A percentile compares a stretch with the other conserved stretches of the same genome.
Conservation (phyloP, 2,329 filamentous ascomycete genomes). For the Teratosphaeria pseudoeucalypti region DNA sequence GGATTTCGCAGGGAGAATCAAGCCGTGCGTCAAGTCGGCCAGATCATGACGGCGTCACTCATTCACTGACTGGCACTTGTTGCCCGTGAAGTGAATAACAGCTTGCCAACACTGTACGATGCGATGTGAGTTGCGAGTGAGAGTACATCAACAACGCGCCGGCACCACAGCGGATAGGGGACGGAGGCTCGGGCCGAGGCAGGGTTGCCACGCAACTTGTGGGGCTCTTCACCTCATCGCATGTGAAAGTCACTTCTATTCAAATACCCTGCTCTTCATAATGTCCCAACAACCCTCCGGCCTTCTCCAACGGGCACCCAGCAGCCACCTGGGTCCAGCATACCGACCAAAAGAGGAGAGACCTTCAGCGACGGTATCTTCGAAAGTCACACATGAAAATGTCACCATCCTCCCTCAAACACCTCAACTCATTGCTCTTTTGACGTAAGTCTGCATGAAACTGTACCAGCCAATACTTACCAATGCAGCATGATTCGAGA, state of each 20-base stretch:
- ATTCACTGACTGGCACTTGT: too few species aligned
- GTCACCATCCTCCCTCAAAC: slow-evolving; percentile 86
- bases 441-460: slow-evolving; percentile 62
- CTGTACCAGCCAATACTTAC: not conserved
- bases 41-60: too few species aligned
- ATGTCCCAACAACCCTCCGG: not conserved
- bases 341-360: slow-evolving; percentile 70
- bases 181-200: not conserved
- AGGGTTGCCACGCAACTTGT: not conserved
- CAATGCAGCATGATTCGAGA: slow-evolving; percentile 78
- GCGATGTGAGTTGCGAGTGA: too few species aligned
- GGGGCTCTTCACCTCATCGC: not conserved
- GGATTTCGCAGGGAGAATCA: too few species aligned
- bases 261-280: too few species aligned
- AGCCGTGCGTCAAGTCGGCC: too few species aligned
- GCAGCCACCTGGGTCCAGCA: slow-evolving; percentile 63
- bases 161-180: not conserved
- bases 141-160: not conserved
- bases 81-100: too few species aligned
- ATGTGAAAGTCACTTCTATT: not conserved
- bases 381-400: slow-evolving; percentile 68
- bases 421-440: slow-evolving; percentile 88
- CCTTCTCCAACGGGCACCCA: slow-evolving; percentile 28
- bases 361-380: slow-evolving; percentile 64
- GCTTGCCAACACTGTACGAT: too few species aligned